phyloP scores from a whole-genome alignment of 179 eudicot genomes.

The Beta corolliflora region DNA sequence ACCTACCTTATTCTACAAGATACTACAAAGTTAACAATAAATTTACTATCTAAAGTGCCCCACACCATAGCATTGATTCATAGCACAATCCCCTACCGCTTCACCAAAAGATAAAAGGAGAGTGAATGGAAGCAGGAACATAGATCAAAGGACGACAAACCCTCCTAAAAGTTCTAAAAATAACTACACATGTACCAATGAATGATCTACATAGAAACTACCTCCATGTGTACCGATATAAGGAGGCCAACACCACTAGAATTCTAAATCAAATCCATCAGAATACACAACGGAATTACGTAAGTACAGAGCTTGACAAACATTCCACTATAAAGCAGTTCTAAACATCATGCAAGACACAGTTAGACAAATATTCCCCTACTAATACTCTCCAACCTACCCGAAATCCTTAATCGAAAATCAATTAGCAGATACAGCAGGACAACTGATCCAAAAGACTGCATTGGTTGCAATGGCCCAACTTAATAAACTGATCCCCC shows the following conservation, averaged over 20 bases:
- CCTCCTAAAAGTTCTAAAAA: not conserved
- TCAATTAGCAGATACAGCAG: not conserved
- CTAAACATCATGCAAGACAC: not conserved
- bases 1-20: no score
- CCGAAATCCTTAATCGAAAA: not conserved
- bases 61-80: no score
- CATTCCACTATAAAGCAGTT: no score
- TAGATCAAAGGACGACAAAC: not conserved
- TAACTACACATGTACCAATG: not conserved
- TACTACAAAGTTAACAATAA: no score
- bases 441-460: not conserved
- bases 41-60: no score
- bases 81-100: not conserved
- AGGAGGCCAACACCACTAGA: no score
- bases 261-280: no score
- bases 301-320: not conserved
- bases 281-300: not conserved
- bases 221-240: no score
- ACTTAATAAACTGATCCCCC: not conserved
- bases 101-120: not conserved
- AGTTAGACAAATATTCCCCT: not conserved
- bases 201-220: not conserved
- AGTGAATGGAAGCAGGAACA: not conserved
- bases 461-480: not conserved
- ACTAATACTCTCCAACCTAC: not conserved